phyloP scores from a whole-genome alignment of 2,329 filamentous ascomycete genomes.

The Mycosphaerella sp. region DNA sequence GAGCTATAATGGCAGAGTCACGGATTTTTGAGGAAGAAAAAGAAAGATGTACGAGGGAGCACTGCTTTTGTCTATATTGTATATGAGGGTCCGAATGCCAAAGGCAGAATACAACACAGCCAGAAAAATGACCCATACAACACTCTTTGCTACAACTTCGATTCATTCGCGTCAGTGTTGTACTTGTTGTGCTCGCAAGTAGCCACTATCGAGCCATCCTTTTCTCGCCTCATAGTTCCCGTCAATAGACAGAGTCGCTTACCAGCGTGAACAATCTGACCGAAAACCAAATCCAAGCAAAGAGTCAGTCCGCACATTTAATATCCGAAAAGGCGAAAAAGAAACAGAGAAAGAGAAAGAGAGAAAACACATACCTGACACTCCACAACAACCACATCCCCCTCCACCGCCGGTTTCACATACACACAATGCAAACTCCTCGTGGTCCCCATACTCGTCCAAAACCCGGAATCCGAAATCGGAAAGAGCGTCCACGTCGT shows the following conservation, averaged over 20 bases:
- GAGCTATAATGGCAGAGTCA: slow-evolving; percentile 93
- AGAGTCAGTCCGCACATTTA: too few relatives aligned
- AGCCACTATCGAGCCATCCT: slow-evolving; percentile 22
- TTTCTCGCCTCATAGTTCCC: slow-evolving; percentile 23
- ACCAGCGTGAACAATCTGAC: slow-evolving; percentile 24
- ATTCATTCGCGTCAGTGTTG: slow-evolving; percentile 23
- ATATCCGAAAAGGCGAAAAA: too few relatives aligned
- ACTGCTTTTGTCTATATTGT: slow-evolving; percentile 3
- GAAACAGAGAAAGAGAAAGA: not conserved
- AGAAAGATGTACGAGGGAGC: not conserved
- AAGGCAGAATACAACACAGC: not conserved
- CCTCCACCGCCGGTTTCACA: slow-evolving; percentile 23
- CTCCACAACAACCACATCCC: slow-evolving; percentile 21
- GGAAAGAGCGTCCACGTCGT: slow-evolving; percentile 21
- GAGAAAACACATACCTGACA: slow-evolving; percentile 20
- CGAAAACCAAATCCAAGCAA: not conserved
- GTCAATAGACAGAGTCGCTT: slow-evolving; percentile 23
- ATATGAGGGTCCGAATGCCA: not conserved
- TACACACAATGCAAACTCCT: slow-evolving; percentile 22
- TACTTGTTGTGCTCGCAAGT: slow-evolving; percentile 28
- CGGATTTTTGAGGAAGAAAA: slow-evolving; percentile 63
- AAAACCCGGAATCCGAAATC: slow-evolving; percentile 22
- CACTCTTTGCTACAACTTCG: slow-evolving; percentile 11
- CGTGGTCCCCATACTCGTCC: slow-evolving; percentile 24
- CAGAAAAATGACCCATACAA: too few relatives aligned